Percentiles rank a stretch among this genome's conserved stretches.
phyloP scores from a whole-genome alignment of 306 rosid species.

The Citrullus mucosospermus region DNA sequence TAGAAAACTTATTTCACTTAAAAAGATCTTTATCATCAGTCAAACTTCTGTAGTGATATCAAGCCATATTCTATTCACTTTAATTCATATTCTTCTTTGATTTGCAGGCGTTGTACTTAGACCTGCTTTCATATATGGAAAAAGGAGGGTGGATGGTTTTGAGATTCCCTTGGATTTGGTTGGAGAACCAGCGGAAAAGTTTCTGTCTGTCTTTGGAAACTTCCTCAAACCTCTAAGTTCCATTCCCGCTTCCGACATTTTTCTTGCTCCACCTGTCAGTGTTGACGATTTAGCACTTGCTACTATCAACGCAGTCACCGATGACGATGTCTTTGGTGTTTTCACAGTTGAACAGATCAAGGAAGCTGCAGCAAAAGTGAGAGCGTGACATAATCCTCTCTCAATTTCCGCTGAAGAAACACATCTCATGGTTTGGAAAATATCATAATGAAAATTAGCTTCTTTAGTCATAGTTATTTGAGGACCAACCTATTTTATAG shows the following conservation, averaged over 20 bases:
- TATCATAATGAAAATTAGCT: background rate
- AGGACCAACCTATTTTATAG: background rate
- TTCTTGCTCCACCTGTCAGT: conserved; percentile 80
- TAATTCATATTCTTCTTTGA: background rate
- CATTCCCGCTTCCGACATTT: conserved; percentile 78
- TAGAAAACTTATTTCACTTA: background rate
- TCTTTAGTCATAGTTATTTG: background rate
- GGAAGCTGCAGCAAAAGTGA: conserved; percentile 70
- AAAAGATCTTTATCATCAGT: no score
- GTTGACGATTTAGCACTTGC: conserved; percentile 84
- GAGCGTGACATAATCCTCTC: conserved; percentile 22
- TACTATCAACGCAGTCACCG: conserved; percentile 52
- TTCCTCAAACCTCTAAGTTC: conserved; percentile 74
- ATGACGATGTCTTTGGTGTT: conserved; percentile 78
- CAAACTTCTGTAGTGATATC: no score
- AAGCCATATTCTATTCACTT: background rate
- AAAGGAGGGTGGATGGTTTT: conserved; percentile 63
- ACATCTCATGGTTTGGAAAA: background rate
- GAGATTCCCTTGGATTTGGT: conserved; percentile 81
- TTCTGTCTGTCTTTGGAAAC: conserved; percentile 49
- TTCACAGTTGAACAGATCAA: conserved; percentile 84
- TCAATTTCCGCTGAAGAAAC: background rate
- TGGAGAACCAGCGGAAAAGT: conserved; percentile 70
- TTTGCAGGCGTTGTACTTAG: conserved; percentile 74
- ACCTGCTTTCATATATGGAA: conserved; percentile 88